These are phyloP conservation scores for Fomes fomentarius DNA, from an alignment of 1,284 basidiomycete genomes.

Conservation along the genomic window DNA sequence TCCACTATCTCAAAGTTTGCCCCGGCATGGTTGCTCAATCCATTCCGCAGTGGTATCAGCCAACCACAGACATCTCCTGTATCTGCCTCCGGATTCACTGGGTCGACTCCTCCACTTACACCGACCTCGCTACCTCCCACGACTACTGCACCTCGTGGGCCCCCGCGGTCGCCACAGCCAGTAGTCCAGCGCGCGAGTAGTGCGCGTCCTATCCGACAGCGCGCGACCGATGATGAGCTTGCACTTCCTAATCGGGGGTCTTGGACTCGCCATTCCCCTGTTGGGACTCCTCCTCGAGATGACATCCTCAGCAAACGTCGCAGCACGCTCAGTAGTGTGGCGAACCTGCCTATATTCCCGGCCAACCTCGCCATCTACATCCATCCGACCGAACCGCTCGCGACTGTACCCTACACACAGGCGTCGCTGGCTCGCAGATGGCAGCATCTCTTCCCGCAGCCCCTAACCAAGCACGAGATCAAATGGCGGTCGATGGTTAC, in stretches of 20 bases:
- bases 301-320: slow-evolving; percentile 61
- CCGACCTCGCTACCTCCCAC: slow-evolving; percentile 13
- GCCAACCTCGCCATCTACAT: slow-evolving; percentile 51
- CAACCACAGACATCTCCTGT: slow-evolving; percentile 63
- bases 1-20: slow-evolving; percentile 62
- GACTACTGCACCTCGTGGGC: background rate
- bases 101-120: slow-evolving; percentile 17
- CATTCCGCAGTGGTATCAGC: slow-evolving; percentile 63
- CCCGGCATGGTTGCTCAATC: slow-evolving; percentile 75
- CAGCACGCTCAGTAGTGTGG: slow-evolving; percentile 42
- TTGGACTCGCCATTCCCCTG: slow-evolving; percentile 58
- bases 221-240: slow-evolving; percentile 60
- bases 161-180: slow-evolving; percentile 39
- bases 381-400: slow-evolving; percentile 68
- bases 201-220: slow-evolving; percentile 37
- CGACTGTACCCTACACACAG: slow-evolving; percentile 60
- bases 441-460: slow-evolving; percentile 86
- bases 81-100: slow-evolving; percentile 46
- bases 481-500: slow-evolving; percentile 92
- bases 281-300: slow-evolving; percentile 70
- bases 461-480: slow-evolving; percentile 82
- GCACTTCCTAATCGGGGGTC: slow-evolving; percentile 45
- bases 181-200: slow-evolving; percentile 53
- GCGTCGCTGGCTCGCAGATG: slow-evolving; percentile 80
- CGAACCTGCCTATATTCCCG: slow-evolving; percentile 48